Evolutionary conservation across 75 land plant species (phyloP), one percentile per base, ranked within the genome.

Genomic region (Isoetes taiwanensis): DNA sequence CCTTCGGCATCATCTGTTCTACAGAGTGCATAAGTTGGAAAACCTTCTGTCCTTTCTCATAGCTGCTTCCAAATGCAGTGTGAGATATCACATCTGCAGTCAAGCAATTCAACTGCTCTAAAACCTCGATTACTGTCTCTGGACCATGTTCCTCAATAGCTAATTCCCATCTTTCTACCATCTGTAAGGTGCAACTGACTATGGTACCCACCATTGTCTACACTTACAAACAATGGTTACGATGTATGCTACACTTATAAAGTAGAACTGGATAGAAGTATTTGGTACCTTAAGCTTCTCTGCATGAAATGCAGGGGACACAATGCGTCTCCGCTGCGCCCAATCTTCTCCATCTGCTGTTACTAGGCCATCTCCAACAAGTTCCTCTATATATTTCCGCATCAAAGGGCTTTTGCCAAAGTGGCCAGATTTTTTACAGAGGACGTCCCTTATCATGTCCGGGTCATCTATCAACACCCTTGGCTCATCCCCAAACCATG

Each of bases 281-380:
- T n/a, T n/a, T n/a, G n/a, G n/a, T 16, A 75, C 81, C 79, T 78
- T 78, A 68, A 76, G 46, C 30, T 59, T 58, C 31, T 76, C 75
- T 33, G 62, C 8, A 38, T 46, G 54, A 61, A 78, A 78, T 17
- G 71, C 75, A 8, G 75, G 71, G 35, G 30, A 46, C 32, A 67
- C 30, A 26, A 69, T 14, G 30, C 54, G 58, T 43, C 77, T 58
- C 14, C 59, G 63, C 1, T 5, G 32, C 0, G 64, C 72, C 77
- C 77, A 74, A 31, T 64, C 41, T 16, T 74, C 73, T 0, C 73
- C 77, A 28, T 56, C 53, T 19, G 56, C 57, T 23, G 8, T 9
- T 12, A 32, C 46, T 4, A 76, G 14, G 0, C 75, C 74, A 2
- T 1, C 25, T 20, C 29, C 63, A 2, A 46, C 5, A 23, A 46